These are phyloP conservation scores for Apiotrichum laibachii DNA, from an alignment of 1,284 basidiomycete genomes.

Conservation along the genomic window DNA sequence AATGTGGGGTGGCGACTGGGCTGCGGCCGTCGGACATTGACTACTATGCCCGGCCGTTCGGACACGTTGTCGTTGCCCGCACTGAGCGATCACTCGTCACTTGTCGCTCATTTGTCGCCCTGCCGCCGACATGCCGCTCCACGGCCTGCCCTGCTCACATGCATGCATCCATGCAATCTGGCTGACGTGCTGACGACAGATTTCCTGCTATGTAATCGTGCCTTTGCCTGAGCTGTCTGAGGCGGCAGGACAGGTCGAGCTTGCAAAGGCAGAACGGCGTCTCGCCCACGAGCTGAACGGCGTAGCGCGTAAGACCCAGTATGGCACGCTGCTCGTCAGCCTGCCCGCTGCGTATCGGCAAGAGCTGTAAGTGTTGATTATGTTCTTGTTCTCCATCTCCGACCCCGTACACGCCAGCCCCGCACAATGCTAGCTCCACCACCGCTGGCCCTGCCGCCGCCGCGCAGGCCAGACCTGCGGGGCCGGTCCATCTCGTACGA, in stretches of 20 bases:
- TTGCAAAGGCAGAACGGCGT: constrained; percentile 29
- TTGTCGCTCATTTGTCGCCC: not conserved
- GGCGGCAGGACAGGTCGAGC: constrained; percentile 26
- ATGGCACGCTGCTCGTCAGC: constrained; percentile 41
- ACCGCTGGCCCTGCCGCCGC: too few relatives aligned
- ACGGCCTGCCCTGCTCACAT: not conserved
- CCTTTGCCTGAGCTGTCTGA: constrained; percentile 30
- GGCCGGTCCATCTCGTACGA: too few relatives aligned
- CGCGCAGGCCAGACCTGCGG: too few relatives aligned
- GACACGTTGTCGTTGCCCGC: too few relatives aligned
- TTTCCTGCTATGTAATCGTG: constrained; percentile 41
- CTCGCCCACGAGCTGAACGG: constrained; percentile 34
- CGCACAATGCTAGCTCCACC: too few relatives aligned
- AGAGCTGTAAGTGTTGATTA: constrained; percentile 35
- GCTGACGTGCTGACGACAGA: constrained; percentile 22
- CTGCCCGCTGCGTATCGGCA: constrained; percentile 41
- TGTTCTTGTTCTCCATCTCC: not conserved
- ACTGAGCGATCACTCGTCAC: too few relatives aligned
- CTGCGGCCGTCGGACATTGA: too few relatives aligned
- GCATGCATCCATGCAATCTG: too few relatives aligned
- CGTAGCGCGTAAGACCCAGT: constrained; percentile 33
- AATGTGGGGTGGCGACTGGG: not conserved
- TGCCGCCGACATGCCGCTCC: not conserved
- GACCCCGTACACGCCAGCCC: too few relatives aligned
- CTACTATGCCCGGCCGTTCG: too few relatives aligned